Percentiles rank a stretch among this genome's conserved stretches.
These are phyloP conservation scores for Euphorbia peplus DNA, from an alignment of 345 rosid species.

Conservation along the genomic window DNA sequence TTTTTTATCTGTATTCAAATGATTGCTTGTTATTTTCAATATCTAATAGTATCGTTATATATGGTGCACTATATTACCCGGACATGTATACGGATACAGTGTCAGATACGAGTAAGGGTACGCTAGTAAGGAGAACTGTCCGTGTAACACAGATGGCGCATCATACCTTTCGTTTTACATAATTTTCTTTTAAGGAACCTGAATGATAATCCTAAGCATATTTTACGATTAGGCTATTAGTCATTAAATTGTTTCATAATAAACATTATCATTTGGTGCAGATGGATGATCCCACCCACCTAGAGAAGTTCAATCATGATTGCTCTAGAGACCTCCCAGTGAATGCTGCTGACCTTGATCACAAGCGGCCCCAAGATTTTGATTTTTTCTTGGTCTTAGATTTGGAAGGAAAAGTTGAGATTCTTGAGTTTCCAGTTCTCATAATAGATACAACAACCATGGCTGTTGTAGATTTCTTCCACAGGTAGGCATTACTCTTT, in stretches of 20 bases:
- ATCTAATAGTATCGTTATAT: background rate
- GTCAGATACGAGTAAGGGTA: no score
- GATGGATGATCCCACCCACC: slow-evolving; percentile 69
- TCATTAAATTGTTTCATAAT: background rate
- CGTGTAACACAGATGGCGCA: no score
- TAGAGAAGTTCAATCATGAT: slow-evolving; percentile 72
- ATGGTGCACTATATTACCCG: background rate
- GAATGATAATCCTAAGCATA: background rate
- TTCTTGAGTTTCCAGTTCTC: slow-evolving; percentile 86
- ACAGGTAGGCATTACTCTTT: slow-evolving; percentile 46
- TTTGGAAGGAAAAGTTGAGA: slow-evolving; percentile 91
- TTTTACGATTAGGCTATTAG: background rate
- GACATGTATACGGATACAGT: no score
- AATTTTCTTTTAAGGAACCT: background rate
- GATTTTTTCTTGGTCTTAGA: slow-evolving; percentile 78
- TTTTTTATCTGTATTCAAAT: background rate
- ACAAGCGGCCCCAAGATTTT: slow-evolving; percentile 50
- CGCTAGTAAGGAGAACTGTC: no score
- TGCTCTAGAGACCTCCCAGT: slow-evolving; percentile 55
- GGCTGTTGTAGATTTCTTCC: slow-evolving; percentile 68
- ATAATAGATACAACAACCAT: slow-evolving; percentile 67
- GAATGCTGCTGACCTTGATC: slow-evolving; percentile 37
- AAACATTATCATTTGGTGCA: slow-evolving; percentile 27
- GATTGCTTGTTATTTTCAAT: background rate
- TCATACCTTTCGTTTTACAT: background rate